These are phyloP conservation scores for Syzygium syzygioides DNA, from an alignment of 441 rosid species.

Conservation along the genomic window DNA sequence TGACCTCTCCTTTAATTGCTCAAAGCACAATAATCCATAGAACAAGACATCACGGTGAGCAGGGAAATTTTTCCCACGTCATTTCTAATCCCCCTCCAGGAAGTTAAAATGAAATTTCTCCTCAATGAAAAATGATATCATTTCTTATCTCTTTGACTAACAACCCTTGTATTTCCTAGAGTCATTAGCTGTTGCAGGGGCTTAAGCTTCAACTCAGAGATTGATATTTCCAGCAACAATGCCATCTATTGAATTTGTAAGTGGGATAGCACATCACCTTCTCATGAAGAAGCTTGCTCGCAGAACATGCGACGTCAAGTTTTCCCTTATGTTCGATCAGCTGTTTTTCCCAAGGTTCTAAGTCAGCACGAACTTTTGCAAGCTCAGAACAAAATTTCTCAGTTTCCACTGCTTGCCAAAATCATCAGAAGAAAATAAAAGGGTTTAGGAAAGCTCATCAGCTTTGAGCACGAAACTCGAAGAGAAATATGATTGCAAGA, in stretches of 20 bases:
- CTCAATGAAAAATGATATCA: not conserved
- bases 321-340: slow-evolving; percentile 85
- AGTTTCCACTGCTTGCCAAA: slow-evolving; percentile 61
- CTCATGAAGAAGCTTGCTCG: slow-evolving; percentile 65
- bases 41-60: not conserved
- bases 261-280: slow-evolving; percentile 43
- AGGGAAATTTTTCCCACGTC: not conserved
- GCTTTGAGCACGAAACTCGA: not conserved
- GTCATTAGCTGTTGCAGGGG: not conserved
- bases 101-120: not conserved
- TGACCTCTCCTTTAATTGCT: not conserved
- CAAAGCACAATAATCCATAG: not conserved
- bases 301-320: slow-evolving; percentile 82
- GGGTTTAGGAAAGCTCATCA: not conserved
- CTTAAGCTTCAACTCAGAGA: not conserved
- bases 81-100: not conserved
- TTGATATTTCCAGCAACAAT: not conserved
- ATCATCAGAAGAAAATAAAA: slow-evolving; percentile 5
- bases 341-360: slow-evolving; percentile 93
- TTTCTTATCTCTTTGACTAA: not conserved
- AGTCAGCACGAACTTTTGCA: slow-evolving; percentile 63
- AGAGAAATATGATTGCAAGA: not conserved
- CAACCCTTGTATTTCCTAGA: not conserved
- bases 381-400: slow-evolving; percentile 78
- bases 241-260: not conserved